Evolutionary conservation across 2,329 filamentous ascomycete species (phyloP), one percentile per base, ranked within the genome.

Genomic region (Herpotrichia juniperi): DNA sequence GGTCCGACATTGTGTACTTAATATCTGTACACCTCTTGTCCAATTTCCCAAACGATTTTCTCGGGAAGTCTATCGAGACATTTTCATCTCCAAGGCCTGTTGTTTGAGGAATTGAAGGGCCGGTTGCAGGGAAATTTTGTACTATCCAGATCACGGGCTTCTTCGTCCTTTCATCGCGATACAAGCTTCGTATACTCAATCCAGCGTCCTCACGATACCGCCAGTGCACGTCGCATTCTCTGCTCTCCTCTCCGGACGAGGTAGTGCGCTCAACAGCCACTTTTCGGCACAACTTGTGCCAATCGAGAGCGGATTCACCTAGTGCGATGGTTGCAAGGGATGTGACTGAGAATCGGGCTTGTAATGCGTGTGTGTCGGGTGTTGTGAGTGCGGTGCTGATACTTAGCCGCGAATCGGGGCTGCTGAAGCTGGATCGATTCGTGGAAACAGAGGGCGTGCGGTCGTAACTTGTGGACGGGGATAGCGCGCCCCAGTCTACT

Each of bases 41-140:
- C 1, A 69, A 49, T 25, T 53, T 56, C 0, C 68, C 66, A 39
- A 59, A 67, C 1, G 66, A 69, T 16, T 37, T 24, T 12, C 61
- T 53, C 3, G 68, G 68, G 40, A 71, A 71, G 47, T 70, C 66
- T 14, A 71, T 61, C 1, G 67, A 69, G 7, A 68, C 49, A 22
- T 66, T 61, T 11, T 61, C 66, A 24, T 69, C 66, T 1, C 46
- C 34, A 42, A 62, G 58, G 0, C 61, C 61, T 4, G 67, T 71
- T 11, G 66, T 69, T 25, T 65, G 60, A 8, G 68, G 68, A 22
- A 69, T 69, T 12, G 62, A 63, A 1, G 66, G 68, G 2, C 66
- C 66, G 1, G 63, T 66, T 14, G 67, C 63, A 1, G 61, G 64
- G n/a, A 71, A 71, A 24, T 62, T 51, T 50, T 71, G 68, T 26